Evolutionary conservation across 202 grass and related monocot species (phyloP), one percentile per base, ranked within the genome.

Genomic region (Carex arenaria): DNA sequence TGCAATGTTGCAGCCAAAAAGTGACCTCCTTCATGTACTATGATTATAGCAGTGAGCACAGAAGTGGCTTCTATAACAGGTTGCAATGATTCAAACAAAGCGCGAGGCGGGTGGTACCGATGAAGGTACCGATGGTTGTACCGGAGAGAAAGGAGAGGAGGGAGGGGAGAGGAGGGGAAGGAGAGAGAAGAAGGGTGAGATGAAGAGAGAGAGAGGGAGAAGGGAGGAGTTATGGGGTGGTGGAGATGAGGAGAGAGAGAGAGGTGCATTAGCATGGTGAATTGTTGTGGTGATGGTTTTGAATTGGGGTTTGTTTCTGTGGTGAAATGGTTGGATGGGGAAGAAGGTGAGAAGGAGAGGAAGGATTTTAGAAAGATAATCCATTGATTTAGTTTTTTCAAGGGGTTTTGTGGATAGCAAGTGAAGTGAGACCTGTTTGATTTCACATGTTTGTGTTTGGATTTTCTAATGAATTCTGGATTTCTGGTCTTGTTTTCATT

Each of bases 21-120:
- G 82, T 98, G 95, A 28, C 92, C 95, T 4, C 84, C 90, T 82
- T 98, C 92, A 84, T 95, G 95, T 40, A 93, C 92, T 6, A 93
- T 88, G 57, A 97, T 90, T 81, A 98, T 95, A 78, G 89, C 88
- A 3, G 92, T 93, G 7, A 95, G 92, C 5, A 97, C 92, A 32
- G 95, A 98, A 4, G 92, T 90, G 12, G 90, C 92, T 66, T 91
- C 84, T 10, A 87, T 79, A 0, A 93, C 90, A 3, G 62, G 47
- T 42, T 82, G 63, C 6, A 82, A 54, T 18, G 95, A 93, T 82
- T 94, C 79, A 56, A 88, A 78, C 10, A 85, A 61, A 4, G 73
- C 85, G 1, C 31, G 3, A 20, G 57, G 57, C 3, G 53, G 73
- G 30, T 78, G 52, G 49, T 34, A 43, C 47, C 14, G 40, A 32